Conservation (phyloP, 106 monocot species). For the Narthecium ossifragum region DNA sequence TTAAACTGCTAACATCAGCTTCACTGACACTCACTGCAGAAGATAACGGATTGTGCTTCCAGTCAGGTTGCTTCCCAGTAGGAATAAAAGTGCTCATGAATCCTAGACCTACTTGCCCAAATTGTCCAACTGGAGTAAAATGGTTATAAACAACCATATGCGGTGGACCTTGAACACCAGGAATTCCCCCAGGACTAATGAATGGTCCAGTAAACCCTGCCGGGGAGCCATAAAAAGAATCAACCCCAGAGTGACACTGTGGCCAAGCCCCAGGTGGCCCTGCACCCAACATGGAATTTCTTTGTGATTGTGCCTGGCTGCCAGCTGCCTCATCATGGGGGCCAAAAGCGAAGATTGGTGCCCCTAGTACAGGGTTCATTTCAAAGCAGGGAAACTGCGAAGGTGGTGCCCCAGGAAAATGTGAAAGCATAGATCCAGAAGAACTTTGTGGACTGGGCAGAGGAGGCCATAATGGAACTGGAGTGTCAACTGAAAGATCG, state of each 20-base stretch:
- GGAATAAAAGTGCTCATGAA: constrained; percentile 91
- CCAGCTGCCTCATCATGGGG: constrained; percentile 60
- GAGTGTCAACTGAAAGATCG: constrained; percentile 88
- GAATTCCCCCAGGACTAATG: constrained; percentile 74
- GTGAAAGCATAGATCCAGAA: constrained; percentile 56
- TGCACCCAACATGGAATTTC: constrained; percentile 36
- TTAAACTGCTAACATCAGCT: constrained; percentile 29
- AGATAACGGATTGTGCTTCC: constrained; percentile 65
- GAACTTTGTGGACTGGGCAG: constrained; percentile 64
- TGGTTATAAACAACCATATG: constrained; percentile 97
- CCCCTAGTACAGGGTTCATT: constrained; percentile 69
- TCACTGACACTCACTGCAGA: constrained; percentile 33
- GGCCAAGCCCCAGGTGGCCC: constrained; percentile 64
- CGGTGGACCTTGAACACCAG: constrained; percentile 75
- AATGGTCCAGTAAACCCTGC: constrained; percentile 83
- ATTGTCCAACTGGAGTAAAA: constrained; percentile 84
- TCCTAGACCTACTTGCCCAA: constrained; percentile 72
- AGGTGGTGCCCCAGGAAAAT: constrained; percentile 50
- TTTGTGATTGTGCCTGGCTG: constrained; percentile 62
- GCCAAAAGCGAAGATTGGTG: constrained; percentile 66
- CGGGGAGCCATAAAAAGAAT: constrained; percentile 75
- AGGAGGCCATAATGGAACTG: constrained; percentile 69
- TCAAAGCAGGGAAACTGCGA: constrained; percentile 84
- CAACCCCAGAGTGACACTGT: constrained; percentile 55
- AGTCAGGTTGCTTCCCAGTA: constrained; percentile 75